Conservation (phyloP, 2,329 filamentous ascomycete genomes). For the Calonectria fujianensis region DNA sequence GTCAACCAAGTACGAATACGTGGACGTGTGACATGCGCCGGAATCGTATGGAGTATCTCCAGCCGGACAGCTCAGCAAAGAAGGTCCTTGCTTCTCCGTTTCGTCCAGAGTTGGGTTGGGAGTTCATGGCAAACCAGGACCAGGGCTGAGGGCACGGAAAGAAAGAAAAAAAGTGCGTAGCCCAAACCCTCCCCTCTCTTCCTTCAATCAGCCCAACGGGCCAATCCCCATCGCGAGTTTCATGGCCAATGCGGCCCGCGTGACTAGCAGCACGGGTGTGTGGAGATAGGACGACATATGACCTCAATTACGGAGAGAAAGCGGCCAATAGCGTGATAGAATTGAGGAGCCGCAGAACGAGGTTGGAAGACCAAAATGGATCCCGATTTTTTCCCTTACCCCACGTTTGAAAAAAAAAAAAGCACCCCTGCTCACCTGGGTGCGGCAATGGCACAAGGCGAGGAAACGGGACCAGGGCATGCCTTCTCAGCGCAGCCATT, state of each 20-base stretch:
- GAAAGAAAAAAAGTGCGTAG: slow-evolving; percentile 7
- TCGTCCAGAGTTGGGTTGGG: slow-evolving; percentile 28
- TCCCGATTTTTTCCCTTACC: slow-evolving; percentile 36
- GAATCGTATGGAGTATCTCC: slow-evolving; percentile 29
- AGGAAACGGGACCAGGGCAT: slow-evolving; percentile 20
- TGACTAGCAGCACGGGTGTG: slow-evolving; percentile 39
- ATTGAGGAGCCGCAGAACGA: slow-evolving; percentile 13
- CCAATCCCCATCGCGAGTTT: slow-evolving; percentile 40
- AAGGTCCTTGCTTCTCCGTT: slow-evolving; percentile 16
- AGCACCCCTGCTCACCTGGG: background rate
- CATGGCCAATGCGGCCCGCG: slow-evolving; percentile 43
- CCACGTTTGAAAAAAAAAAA: slow-evolving; percentile 21
- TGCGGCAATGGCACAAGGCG: slow-evolving; percentile 22
- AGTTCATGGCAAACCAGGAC: slow-evolving; percentile 17
- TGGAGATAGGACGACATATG: slow-evolving; percentile 33
- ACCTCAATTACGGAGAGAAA: slow-evolving; percentile 22
- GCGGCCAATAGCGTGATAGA: slow-evolving; percentile 41
- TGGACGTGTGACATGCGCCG: slow-evolving; percentile 33
- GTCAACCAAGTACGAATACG: slow-evolving; percentile 38
- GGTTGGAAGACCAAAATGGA: slow-evolving; percentile 1
- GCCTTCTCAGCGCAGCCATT: background rate
- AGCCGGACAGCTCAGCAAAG: slow-evolving; percentile 29
- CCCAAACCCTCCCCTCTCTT: background rate
- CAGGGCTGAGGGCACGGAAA: slow-evolving; percentile 7
- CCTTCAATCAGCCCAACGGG: slow-evolving; percentile 31